These are phyloP conservation scores for Vanderwaltozyma yarrowii DNA, from an alignment of 805 yeast species.

Conservation along the genomic window DNA sequence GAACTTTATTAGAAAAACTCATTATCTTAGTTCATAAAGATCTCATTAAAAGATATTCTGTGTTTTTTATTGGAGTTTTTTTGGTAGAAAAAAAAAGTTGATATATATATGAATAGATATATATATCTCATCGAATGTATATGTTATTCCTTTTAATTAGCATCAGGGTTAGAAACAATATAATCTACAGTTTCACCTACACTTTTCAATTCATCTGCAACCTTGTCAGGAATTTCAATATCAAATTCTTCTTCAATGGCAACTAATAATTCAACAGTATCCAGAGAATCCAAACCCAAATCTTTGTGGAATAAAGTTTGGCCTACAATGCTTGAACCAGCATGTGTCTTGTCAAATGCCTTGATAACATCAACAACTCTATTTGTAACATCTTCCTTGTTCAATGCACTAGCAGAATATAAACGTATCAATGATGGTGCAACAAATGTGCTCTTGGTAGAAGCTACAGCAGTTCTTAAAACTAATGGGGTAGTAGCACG, in stretches of 20 bases:
- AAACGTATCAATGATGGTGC: constrained; percentile 28
- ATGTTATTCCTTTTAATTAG: too few species aligned
- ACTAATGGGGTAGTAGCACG: constrained; percentile 28
- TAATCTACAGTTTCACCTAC: constrained; percentile 90
- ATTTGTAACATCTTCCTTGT: constrained; percentile 68
- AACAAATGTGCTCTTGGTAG: constrained; percentile 26
- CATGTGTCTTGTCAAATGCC: constrained; percentile 51
- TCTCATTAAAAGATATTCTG: too few species aligned
- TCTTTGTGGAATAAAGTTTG: constrained; percentile 45
- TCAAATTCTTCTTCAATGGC: constrained; percentile 92
- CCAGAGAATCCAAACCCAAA: constrained; percentile 71
- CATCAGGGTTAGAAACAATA: constrained; percentile 56
- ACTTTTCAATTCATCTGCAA: constrained; percentile 87
- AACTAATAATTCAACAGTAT: constrained; percentile 90
- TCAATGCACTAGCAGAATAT: constrained; percentile 53
- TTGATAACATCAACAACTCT: constrained; percentile 74
- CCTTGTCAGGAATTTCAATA: constrained; percentile 77
- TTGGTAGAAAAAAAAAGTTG: too few species aligned
- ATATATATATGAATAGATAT: too few species aligned
- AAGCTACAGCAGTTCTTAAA: constrained; percentile 23
- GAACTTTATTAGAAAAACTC: neutral
- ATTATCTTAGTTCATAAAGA: neutral
- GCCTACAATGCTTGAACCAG: constrained; percentile 29
- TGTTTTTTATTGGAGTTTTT: neutral
- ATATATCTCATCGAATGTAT: too few species aligned